These are phyloP conservation scores for Barbarea vulgaris DNA, from an alignment of 345 rosid genomes.

Conservation along the genomic window DNA sequence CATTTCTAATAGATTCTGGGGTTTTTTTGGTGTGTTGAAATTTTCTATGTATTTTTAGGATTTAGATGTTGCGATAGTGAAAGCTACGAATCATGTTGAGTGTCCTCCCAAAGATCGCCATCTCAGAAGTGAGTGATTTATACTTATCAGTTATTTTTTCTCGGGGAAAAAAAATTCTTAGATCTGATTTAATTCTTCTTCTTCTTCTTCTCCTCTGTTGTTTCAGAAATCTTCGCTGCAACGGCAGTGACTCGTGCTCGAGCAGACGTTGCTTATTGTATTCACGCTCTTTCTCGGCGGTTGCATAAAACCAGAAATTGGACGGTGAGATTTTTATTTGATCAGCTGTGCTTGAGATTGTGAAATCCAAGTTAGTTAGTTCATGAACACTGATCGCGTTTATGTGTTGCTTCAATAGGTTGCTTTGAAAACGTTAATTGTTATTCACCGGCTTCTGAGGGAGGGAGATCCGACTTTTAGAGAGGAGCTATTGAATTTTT, in stretches of 20 bases:
- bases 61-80: constrained; percentile 96
- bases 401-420: constrained; percentile 52
- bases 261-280: constrained; percentile 91
- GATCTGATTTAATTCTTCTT: constrained; percentile 23
- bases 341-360: not conserved
- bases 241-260: constrained; percentile 80
- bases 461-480: constrained; percentile 96
- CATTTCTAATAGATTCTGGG: constrained; percentile 27
- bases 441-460: constrained; percentile 82
- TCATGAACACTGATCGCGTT: not conserved
- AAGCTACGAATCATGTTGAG: constrained; percentile 97
- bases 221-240: constrained; percentile 71
- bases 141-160: not conserved
- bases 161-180: constrained; percentile 36
- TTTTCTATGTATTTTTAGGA: constrained; percentile 53
- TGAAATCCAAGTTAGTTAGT: constrained; percentile 3
- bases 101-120: constrained; percentile 97
- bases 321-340: constrained; percentile 48
- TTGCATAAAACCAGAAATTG: constrained; percentile 86
- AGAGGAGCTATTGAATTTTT: constrained; percentile 81
- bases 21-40: constrained; percentile 29
- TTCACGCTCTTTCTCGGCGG: constrained; percentile 80
- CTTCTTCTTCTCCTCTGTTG: not conserved
- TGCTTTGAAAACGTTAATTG: constrained; percentile 88
- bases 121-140: constrained; percentile 68